A percentile compares a stretch with the other conserved stretches of the same genome.
These are phyloP conservation scores for Kregervanrija delftensis DNA, from an alignment of 805 yeast genomes.

Conservation along the genomic window DNA sequence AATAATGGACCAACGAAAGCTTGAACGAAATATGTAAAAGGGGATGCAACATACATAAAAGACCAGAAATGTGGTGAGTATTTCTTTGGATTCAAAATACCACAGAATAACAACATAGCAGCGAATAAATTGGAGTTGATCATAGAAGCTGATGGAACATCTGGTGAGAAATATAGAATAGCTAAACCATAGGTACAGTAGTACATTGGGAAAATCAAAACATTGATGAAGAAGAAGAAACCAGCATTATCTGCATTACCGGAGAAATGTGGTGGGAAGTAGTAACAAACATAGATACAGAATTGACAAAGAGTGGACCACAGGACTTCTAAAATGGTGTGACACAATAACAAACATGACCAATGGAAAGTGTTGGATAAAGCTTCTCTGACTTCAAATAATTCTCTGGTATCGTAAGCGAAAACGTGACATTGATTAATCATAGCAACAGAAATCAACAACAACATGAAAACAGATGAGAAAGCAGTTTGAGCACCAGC, in stretches of 20 bases:
- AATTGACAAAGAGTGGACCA: constrained; percentile 44
- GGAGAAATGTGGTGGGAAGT: constrained; percentile 40
- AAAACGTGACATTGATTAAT: too few relatives aligned
- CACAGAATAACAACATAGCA: constrained; percentile 30
- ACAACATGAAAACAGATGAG: constrained; percentile 46
- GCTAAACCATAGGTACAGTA: constrained; percentile 31
- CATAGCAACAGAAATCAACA: too few relatives aligned
- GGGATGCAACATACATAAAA: constrained; percentile 38
- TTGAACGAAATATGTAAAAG: constrained; percentile 42
- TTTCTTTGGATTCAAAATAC: constrained; percentile 36
- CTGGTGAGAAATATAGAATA: constrained; percentile 37
- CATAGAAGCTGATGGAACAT: constrained; percentile 36
- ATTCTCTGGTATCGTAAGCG: too few relatives aligned
- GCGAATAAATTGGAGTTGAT: constrained; percentile 32
- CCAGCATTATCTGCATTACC: constrained; percentile 29
- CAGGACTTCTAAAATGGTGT: constrained; percentile 48
- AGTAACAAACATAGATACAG: constrained; percentile 38
- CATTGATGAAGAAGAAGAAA: constrained; percentile 27
- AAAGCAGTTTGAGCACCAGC: constrained; percentile 46
- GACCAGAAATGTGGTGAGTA: constrained; percentile 45
- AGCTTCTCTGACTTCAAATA: constrained; percentile 63
- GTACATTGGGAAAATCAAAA: constrained; percentile 26
- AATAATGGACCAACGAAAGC: constrained; percentile 34
- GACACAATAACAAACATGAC: constrained; percentile 48
- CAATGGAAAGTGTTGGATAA: constrained; percentile 68